These are phyloP conservation scores for Leucocoprinus birnbaumii DNA, from an alignment of 768 basidiomycete genomes.

Conservation along the genomic window DNA sequence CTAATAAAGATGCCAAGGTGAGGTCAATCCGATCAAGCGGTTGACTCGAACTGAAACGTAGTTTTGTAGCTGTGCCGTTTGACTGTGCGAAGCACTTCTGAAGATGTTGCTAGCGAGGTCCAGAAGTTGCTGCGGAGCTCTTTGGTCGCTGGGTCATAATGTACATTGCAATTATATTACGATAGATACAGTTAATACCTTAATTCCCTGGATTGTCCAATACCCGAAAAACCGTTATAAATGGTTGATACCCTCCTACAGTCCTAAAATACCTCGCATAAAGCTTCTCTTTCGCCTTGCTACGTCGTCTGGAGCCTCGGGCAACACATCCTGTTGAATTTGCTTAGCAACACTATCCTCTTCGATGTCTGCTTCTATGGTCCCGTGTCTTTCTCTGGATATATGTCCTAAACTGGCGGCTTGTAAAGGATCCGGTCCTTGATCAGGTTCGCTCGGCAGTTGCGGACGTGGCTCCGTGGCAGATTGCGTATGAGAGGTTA, in stretches of 20 bases:
- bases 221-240: not conserved
- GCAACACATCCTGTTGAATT: constrained; percentile 16
- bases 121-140: constrained; percentile 51
- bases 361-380: not conserved
- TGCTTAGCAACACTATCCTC: constrained; percentile 8
- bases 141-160: constrained; percentile 23
- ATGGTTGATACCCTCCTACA: constrained; percentile 13
- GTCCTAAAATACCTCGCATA: constrained; percentile 41
- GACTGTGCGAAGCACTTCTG: constrained; percentile 94
- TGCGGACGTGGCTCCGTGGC: not conserved
- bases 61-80: constrained; percentile 81
- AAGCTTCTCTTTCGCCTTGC: constrained; percentile 39
- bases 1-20: constrained; percentile 95
- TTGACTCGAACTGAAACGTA: constrained; percentile 14
- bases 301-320: constrained; percentile 34
- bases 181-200: constrained; percentile 22
- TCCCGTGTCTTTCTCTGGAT: not conserved
- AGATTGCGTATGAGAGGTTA: not conserved
- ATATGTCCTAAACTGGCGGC: not conserved
- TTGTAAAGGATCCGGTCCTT: not conserved
- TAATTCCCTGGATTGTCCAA: constrained; percentile 11
- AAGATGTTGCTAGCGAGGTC: constrained; percentile 76
- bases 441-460: not conserved
- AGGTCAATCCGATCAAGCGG: not conserved
- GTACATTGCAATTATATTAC: constrained; percentile 12